Base-by-base conservation (phyloP, 1,139 yeast species). In the Scheffersomyces illinoinensis region DNA sequence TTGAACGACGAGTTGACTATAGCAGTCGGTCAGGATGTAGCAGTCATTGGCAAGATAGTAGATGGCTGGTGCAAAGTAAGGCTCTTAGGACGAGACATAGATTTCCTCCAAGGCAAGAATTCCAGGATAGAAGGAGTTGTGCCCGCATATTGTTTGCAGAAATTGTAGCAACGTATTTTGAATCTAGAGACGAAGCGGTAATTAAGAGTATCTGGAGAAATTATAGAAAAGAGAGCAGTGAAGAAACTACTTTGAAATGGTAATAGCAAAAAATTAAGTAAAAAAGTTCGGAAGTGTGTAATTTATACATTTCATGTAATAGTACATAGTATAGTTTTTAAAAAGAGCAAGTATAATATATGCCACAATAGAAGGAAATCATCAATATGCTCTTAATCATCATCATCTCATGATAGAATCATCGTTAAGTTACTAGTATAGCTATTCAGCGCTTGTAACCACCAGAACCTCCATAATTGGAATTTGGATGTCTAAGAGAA, bases 61-160 rank as follows among this genome's bases (percentile, higher is more conserved):
- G 83, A 79, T 58, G 82, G 81, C 1, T 80, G 84, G 84, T 77
- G 81, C 59, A 67, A 69, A 39, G 73, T 77, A 12, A 67, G 59
- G 53, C 43, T 64, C 47, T 59, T 57, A 3, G 59, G 54, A 23
- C 67, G 65, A 33, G 57, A 55, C 19, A 33, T 33, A 2, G 43
- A 33, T 33, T 33, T 33, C 43, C 43, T 33, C 43, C 43, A 33
- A 4, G 43, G 43, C 10, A 21, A 33, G 47, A 53, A 55, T 50
- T 52, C 60, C 56, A 4, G 62, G 60, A 18, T 33, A 8, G 62
- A 64, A 23, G 83, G 84, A 1, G 71, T 78, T 66, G 76, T 76
- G 2, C 83, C 83, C 0, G 67, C 66, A 53, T 62, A 71, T 56
- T 78, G 82, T 61, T 63, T 78, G 50, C 66, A 62, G 58, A 65